These are phyloP conservation scores for Mycena sanguinolenta DNA, from an alignment of 768 basidiomycete genomes.

Conservation along the genomic window DNA sequence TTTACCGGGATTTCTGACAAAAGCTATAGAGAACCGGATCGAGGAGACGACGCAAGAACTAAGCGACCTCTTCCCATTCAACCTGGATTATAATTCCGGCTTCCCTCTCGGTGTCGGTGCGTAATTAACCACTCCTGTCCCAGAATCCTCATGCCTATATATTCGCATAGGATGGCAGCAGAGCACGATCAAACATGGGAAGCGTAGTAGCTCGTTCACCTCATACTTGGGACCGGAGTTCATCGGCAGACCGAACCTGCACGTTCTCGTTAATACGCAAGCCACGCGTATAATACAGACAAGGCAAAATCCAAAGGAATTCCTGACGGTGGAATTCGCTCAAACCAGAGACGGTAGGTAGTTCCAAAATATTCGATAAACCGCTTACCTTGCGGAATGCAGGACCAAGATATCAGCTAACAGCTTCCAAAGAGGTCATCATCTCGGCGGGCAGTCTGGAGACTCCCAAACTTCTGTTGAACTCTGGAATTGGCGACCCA, in stretches of 20 bases:
- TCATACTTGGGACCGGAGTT: constrained; percentile 2
- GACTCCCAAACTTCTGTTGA: neutral
- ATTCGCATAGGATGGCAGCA: neutral
- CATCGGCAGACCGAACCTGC: neutral
- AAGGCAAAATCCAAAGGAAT: neutral
- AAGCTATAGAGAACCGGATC: constrained; percentile 20
- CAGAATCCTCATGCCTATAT: neutral
- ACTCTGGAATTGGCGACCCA: constrained; percentile 1
- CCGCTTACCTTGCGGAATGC: no score
- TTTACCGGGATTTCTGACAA: constrained; percentile 43
- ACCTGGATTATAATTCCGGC: neutral
- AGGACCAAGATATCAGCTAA: neutral
- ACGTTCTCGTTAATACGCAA: neutral
- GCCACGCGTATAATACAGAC: neutral
- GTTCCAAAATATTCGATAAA: neutral
- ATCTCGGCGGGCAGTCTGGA: neutral
- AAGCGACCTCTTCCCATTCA: constrained; percentile 21
- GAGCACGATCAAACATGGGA: neutral
- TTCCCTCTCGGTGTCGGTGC: neutral
- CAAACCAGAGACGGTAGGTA: neutral
- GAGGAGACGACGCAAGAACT: constrained; percentile 7
- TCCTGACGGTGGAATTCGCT: neutral
- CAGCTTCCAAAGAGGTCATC: neutral
- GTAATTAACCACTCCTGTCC: neutral
- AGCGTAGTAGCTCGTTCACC: neutral